Base-by-base conservation (phyloP, 495 filamentous ascomycete species). In the Daldinia childiae region DNA sequence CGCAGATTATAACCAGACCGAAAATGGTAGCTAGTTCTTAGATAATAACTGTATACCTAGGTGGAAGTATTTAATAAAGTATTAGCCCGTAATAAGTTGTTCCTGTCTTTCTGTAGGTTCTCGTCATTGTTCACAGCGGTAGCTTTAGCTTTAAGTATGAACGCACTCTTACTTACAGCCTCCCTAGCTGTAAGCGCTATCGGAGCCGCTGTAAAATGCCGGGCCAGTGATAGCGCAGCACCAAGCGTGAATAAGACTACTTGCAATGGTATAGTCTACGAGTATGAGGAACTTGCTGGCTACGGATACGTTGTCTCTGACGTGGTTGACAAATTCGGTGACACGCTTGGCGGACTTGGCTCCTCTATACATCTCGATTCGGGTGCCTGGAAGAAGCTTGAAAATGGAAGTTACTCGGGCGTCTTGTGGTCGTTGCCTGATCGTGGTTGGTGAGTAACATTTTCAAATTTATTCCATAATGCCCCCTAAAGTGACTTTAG, bases 301-400 rank as follows among this genome's bases (percentile, higher is more conserved):
- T 94, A 89, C 70, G 91, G 92, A 4, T 87, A 83, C 65, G 73
- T 94, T 29, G 75, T 86, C 3, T 82, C 82, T 12, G 83, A 91
- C 66, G 86, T 85, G 15, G 77, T 81, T 5, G 92, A 94, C 80
- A 88, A 92, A 74, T 90, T 86, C 67, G 89, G 89, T 9, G 92
- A 95, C 76, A 94, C 91, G 0, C 72, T 94, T 6, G 90, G 87
- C 51, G 89, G 90, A 14, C 80, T 91, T 26, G 92, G 92, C 15
- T 90, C 87, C 66, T 84, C 90, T 30, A 86, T 91, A 74, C 87
- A 90, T 15, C 75, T 94, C 34, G 89, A 91, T 45, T 80, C 82
- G 57, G 77, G 65, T 24, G 82, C 84, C 32, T 95, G 92, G 92
- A 87, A 82, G 72, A 89, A 89, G 75, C 76, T 76, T 17, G 72